phyloP scores from a whole-genome alignment of 2,329 filamentous ascomycete species.

The Neophaeococcomyces aloes region DNA sequence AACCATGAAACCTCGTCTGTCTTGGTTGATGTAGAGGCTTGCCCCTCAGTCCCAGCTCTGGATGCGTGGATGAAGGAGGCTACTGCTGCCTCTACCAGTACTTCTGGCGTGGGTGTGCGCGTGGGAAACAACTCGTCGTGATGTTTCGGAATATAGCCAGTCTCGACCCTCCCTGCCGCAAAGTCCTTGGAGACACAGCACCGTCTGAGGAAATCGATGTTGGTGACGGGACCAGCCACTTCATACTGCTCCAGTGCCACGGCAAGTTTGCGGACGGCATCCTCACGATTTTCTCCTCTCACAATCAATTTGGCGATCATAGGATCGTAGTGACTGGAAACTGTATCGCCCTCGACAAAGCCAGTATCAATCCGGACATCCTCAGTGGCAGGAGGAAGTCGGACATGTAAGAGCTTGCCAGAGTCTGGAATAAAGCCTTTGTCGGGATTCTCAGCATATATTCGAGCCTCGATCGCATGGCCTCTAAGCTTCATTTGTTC shows the following conservation, averaged over 20 bases:
- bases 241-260: conserved; percentile 79
- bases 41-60: not conserved
- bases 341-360: conserved; percentile 80
- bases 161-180: conserved; percentile 79
- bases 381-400: conserved; percentile 53
- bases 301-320: conserved; percentile 99
- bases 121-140: conserved; percentile 64
- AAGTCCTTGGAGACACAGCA: conserved; percentile 75
- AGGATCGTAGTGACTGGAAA: conserved; percentile 91
- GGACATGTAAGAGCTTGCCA: conserved; percentile 72
- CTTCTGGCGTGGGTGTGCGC: conserved; percentile 53
- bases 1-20: conserved; percentile 17
- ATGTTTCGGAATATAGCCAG: conserved; percentile 90
- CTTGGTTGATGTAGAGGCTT: not conserved
- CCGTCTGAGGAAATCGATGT: conserved; percentile 91
- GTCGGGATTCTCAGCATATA: conserved; percentile 91
- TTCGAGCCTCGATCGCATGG: conserved; percentile 86
- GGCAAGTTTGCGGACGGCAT: conserved; percentile 71
- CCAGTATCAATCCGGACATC: conserved; percentile 87
- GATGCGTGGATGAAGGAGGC: conserved; percentile 46
- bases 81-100: conserved; percentile 77
- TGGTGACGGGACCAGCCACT: conserved; percentile 83
- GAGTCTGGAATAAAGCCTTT: conserved; percentile 91
- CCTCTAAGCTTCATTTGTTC: conserved; percentile 61
- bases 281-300: conserved; percentile 63